A percentile compares a stretch with the other conserved stretches of the same genome.
Evolutionary conservation across 2,329 filamentous ascomycete species (phyloP).

Genomic region (Aspergillus bombycis): DNA sequence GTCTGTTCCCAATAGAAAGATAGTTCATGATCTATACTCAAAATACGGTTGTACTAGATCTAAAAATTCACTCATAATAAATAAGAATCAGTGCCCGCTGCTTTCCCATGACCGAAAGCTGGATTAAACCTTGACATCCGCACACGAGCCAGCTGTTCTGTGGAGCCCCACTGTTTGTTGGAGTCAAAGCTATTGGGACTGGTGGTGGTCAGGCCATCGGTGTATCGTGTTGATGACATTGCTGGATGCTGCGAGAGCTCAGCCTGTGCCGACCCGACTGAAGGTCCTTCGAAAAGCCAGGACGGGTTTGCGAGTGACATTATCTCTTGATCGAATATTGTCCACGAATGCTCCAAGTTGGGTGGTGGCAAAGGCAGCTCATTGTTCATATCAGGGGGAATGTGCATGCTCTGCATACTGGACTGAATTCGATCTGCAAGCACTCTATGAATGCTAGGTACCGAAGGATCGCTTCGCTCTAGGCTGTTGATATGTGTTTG

Average conservation of each 20-base stretch:
- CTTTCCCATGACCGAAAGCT: neutral
- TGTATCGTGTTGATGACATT: neutral
- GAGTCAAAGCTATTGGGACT: neutral
- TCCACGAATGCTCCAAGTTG: slow-evolving; percentile 31
- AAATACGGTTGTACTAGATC: neutral
- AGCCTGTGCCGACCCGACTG: neutral
- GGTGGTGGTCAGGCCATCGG: neutral
- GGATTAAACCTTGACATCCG: slow-evolving; percentile 3
- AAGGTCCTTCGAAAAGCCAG: slow-evolving; percentile 28
- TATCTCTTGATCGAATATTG: slow-evolving; percentile 36
- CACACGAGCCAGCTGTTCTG: neutral
- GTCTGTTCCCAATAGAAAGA: neutral
- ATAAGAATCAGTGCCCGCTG: neutral
- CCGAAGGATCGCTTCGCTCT: slow-evolving; percentile 24
- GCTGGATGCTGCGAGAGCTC: neutral
- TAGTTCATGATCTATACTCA: neutral
- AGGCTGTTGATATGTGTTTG: slow-evolving; percentile 30
- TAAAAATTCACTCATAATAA: neutral
- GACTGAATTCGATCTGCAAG: slow-evolving; percentile 30
- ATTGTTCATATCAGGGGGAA: slow-evolving; percentile 28
- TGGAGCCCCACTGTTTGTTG: slow-evolving; percentile 4
- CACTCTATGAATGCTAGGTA: slow-evolving; percentile 30
- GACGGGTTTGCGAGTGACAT: slow-evolving; percentile 33
- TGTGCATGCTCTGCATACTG: slow-evolving; percentile 33
- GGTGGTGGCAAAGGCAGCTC: slow-evolving; percentile 23